These are phyloP conservation scores for Cryptosporidium sp. DNA, from an alignment of 169 alveolate genomes.

Conservation along the genomic window DNA sequence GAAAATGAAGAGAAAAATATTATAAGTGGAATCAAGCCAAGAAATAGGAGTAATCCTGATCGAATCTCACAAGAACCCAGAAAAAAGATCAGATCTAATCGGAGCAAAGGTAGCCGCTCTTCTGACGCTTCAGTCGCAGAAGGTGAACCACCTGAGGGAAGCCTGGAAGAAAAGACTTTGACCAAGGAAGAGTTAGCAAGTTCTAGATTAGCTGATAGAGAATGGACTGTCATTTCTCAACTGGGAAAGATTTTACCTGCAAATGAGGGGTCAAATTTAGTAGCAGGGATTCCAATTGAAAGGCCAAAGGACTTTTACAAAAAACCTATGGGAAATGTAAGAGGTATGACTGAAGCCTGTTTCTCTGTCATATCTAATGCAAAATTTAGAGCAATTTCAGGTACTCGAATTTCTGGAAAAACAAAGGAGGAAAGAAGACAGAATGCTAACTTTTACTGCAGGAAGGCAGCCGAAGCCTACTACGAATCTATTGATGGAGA, in stretches of 20 bases:
- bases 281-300: conserved; percentile 40
- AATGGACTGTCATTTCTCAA: conserved; percentile 63
- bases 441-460: conserved; percentile 45
- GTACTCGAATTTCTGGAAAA: conserved; percentile 57
- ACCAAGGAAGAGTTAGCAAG: conserved; percentile 11
- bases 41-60: conserved; percentile 30
- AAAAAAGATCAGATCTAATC: neutral
- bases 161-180: neutral
- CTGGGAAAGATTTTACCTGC: conserved; percentile 8
- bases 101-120: neutral
- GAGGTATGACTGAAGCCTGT: conserved; percentile 59
- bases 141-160: neutral
- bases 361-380: conserved; percentile 30
- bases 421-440: conserved; percentile 53
- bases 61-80: neutral
- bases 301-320: conserved; percentile 53
- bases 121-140: neutral
- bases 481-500: conserved; percentile 63
- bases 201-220: conserved; percentile 40
- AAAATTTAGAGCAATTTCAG: conserved; percentile 43
- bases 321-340: conserved; percentile 25
- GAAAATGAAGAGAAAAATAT: conserved; percentile 6
- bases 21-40: conserved; percentile 61
- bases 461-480: conserved; percentile 55
- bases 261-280: conserved; percentile 38